Evolutionary conservation across 2,329 filamentous ascomycete species (phyloP), one percentile per base, ranked within the genome.

Genomic region (Penicillium sclerotiorum): DNA sequence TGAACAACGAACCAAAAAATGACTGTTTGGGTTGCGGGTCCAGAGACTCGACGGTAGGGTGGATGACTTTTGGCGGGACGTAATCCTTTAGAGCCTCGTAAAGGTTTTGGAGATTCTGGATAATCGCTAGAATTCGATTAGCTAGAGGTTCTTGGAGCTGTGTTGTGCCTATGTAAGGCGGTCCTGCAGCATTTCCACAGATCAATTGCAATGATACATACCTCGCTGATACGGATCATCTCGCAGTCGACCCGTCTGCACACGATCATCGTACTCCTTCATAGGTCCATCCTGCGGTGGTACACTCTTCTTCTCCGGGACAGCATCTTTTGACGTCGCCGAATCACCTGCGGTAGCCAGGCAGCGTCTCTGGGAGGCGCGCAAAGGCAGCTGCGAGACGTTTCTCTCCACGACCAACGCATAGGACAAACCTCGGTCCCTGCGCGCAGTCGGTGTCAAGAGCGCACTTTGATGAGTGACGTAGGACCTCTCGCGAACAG

Each of bases 141-240:
- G 15, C 15, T n/a, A n/a, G 17, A 33, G 17, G 15, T 17, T 11
- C 15, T 20, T 20, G 5, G 5, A 36, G n/a, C n/a, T n/a, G n/a
- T n/a, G n/a, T n/a, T n/a, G n/a, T n/a, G n/a, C n/a, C n/a, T n/a
- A n/a, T n/a, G n/a, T n/a, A n/a, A n/a, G n/a, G n/a, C n/a, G n/a
- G n/a, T n/a, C n/a, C n/a, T n/a, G n/a, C n/a, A n/a, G n/a, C n/a
- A n/a, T n/a, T n/a, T n/a, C n/a, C n/a, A n/a, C n/a, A n/a, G n/a
- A n/a, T n/a, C n/a, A n/a, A n/a, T n/a, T n/a, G n/a, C n/a, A n/a
- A n/a, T n/a, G n/a, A n/a, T n/a, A n/a, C 41, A 55, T 75, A 91
- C 89, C 86, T 80, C 94, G 80, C 72, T 99, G 94, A 72, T 96
- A 89, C 57, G 90, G 85, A 68, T 99, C 94, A 69, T 97, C 90